Conservation (phyloP, 2,329 filamentous ascomycete genomes). For the Sporothrix phasma region DNA sequence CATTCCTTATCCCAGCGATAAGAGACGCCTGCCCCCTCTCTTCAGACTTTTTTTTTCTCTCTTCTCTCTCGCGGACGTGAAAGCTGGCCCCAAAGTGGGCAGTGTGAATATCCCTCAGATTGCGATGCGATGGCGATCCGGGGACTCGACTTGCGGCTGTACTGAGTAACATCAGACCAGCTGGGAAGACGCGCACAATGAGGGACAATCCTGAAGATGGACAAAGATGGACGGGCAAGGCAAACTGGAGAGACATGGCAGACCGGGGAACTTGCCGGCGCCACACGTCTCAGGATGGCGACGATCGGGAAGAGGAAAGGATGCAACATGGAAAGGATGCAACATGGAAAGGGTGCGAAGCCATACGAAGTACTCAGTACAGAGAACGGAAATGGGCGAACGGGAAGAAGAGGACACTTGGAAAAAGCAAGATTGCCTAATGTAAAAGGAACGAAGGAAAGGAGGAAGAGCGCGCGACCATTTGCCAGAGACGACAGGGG, state of each 20-base stretch:
- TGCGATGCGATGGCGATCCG: slow-evolving; percentile 9
- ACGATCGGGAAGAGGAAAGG: neutral
- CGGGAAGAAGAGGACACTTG: neutral
- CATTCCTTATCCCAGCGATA: slow-evolving; percentile 1
- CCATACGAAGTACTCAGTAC: too few species aligned
- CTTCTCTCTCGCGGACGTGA: too few species aligned
- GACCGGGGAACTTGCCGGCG: neutral
- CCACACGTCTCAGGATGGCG: slow-evolving; percentile 5
- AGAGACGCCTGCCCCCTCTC: neutral
- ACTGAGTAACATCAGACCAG: neutral
- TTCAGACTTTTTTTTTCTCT: neutral
- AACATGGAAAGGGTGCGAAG: too few species aligned
- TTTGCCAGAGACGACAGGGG: neutral
- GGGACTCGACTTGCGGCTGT: neutral
- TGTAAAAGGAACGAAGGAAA: neutral
- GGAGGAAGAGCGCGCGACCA: neutral
- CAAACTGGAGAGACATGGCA: neutral
- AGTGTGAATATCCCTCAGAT: slow-evolving; percentile 1
- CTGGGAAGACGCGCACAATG: neutral
- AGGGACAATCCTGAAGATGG: neutral
- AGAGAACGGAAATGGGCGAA: neutral
- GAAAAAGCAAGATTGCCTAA: neutral
- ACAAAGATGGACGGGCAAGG: neutral
- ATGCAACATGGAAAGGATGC: neutral
- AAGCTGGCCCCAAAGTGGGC: neutral